Evolutionary conservation across 139 green algal species (phyloP).

Genomic region (Yamagishiella unicocca): DNA sequence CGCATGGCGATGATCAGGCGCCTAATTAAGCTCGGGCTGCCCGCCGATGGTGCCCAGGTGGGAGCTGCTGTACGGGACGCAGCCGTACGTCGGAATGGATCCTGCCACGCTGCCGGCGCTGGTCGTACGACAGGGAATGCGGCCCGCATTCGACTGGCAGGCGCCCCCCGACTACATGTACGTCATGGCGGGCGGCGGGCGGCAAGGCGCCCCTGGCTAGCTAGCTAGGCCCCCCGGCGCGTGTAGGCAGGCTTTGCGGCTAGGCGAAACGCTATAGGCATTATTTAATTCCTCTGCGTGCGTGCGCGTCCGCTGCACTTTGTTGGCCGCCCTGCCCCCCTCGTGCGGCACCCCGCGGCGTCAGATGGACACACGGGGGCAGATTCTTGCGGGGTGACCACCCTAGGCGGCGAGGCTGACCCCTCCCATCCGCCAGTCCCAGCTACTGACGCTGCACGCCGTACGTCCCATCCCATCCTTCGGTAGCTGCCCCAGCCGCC

Average conservation of each 20-base stretch:
- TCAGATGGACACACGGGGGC: not conserved
- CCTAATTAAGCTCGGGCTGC: too few relatives aligned
- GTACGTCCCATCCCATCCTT: not conserved
- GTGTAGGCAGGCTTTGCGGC: too few relatives aligned
- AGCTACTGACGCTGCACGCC: not conserved
- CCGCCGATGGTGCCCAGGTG: too few relatives aligned
- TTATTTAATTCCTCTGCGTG: too few relatives aligned
- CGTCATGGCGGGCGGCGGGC: too few relatives aligned
- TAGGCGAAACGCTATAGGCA: too few relatives aligned
- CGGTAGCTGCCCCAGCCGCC: not conserved
- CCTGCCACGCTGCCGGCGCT: not conserved
- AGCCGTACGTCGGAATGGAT: not conserved
- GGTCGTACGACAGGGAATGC: slow-evolving; percentile 21
- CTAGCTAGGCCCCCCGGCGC: too few relatives aligned
- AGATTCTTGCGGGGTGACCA: not conserved
- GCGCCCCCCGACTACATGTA: slow-evolving; percentile 8
- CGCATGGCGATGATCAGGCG: too few relatives aligned
- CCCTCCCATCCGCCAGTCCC: not conserved
- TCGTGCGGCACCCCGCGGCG: too few relatives aligned
- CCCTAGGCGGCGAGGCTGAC: not conserved
- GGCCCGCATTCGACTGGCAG: not conserved
- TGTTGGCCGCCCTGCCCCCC: not conserved
- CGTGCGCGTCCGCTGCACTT: too few relatives aligned
- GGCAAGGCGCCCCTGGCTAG: too few relatives aligned
- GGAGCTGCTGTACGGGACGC: slow-evolving; percentile 9